Conservation (phyloP, 768 basidiomycete species). For the Xanthoconium stramineum region DNA sequence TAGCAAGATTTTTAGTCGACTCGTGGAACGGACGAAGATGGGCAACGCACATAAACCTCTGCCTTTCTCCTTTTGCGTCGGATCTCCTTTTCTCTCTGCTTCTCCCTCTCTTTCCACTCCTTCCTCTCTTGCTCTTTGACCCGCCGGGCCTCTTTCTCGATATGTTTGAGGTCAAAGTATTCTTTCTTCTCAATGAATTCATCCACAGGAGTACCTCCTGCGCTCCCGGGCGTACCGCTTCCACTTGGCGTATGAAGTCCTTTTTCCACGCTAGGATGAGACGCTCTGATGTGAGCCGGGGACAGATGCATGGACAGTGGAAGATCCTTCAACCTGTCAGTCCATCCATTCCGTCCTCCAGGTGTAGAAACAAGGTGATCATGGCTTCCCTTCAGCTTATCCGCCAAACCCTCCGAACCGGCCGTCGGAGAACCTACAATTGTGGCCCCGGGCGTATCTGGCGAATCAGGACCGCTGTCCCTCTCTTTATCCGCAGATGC, state of each 20-base stretch:
- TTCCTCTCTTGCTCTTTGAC: conserved; percentile 24
- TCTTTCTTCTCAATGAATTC: conserved; percentile 24
- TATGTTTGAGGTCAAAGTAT: conserved; percentile 31
- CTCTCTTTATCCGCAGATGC: not conserved
- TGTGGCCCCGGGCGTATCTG: conserved; percentile 15
- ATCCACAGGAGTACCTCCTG: conserved; percentile 15
- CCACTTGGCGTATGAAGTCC: conserved; percentile 9
- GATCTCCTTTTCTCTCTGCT: conserved; percentile 32
- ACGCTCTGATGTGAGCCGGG: conserved; percentile 9
- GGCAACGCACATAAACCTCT: conserved; percentile 64
- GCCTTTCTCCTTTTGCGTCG: conserved; percentile 64
- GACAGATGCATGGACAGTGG: conserved; percentile 28
- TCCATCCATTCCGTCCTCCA: conserved; percentile 30
- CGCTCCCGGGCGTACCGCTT: conserved; percentile 20
- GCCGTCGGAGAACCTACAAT: conserved; percentile 15
- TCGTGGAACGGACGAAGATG: not conserved
- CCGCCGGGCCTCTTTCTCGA: conserved; percentile 24
- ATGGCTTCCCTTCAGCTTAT: not conserved
- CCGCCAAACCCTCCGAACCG: conserved; percentile 5
- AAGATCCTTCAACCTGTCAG: conserved; percentile 38
- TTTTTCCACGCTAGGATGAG: conserved; percentile 8
- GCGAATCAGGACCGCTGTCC: conserved; percentile 11
- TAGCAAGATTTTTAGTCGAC: conserved; percentile 22
- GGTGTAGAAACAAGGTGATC: not conserved
- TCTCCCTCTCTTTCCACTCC: conserved; percentile 38